phyloP scores from a whole-genome alignment of 805 yeast genomes.

The Crinitomyces ghanaensis region DNA sequence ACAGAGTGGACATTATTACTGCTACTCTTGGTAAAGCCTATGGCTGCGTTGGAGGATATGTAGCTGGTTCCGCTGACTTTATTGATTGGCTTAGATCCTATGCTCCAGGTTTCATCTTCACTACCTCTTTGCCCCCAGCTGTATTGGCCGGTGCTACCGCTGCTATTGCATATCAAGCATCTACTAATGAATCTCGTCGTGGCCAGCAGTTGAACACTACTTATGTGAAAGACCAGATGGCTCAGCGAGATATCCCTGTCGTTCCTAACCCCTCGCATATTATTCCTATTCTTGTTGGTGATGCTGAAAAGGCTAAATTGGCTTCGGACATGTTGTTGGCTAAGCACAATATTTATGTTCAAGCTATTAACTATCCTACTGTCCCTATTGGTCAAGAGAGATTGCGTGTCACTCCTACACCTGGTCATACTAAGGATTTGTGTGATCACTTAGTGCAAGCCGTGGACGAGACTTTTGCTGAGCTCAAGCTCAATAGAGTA shows the following conservation, averaged over 20 bases:
- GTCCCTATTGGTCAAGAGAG: slow-evolving; percentile 94
- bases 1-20: slow-evolving; percentile 88
- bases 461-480: slow-evolving; percentile 67
- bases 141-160: slow-evolving; percentile 91
- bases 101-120: slow-evolving; percentile 96
- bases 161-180: slow-evolving; percentile 75
- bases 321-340: slow-evolving; percentile 85
- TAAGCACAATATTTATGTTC: slow-evolving; percentile 83
- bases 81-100: slow-evolving; percentile 94
- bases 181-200: slow-evolving; percentile 64
- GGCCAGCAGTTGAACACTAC: slow-evolving; percentile 77
- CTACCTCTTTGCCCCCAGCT: slow-evolving; percentile 95
- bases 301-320: slow-evolving; percentile 80
- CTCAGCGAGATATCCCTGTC: slow-evolving; percentile 75
- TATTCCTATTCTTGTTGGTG: slow-evolving; percentile 90
- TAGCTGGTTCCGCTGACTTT: slow-evolving; percentile 74
- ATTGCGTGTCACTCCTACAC: slow-evolving; percentile 96
- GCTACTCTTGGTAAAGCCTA: slow-evolving; percentile 97
- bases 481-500: slow-evolving; percentile 62
- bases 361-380: slow-evolving; percentile 97
- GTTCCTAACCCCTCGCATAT: slow-evolving; percentile 97
- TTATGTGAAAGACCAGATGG: slow-evolving; percentile 67
- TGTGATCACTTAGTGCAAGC: slow-evolving; percentile 69
- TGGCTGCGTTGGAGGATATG: slow-evolving; percentile 96
- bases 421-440: slow-evolving; percentile 76